phyloP scores from a whole-genome alignment of 257 asterid genomes.

The Apocynum venetum region DNA sequence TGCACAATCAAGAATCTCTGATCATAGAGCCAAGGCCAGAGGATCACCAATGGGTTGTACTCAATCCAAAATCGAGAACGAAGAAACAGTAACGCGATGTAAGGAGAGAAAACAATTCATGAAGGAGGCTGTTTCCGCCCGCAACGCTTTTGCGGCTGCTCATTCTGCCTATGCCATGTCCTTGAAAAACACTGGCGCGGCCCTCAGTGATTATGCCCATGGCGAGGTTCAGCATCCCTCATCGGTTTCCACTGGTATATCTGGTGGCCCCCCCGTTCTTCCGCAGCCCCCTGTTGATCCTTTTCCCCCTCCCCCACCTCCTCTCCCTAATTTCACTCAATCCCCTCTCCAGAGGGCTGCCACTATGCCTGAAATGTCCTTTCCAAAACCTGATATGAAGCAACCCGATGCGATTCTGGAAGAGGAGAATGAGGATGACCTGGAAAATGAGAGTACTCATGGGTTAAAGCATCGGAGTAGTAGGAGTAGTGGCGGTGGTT shows the following conservation, averaged over 20 bases:
- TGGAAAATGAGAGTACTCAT: conserved; percentile 44
- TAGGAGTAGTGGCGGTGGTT: conserved; percentile 37
- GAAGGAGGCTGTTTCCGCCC: conserved; percentile 74
- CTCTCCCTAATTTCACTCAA: conserved; percentile 41
- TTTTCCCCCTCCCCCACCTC: conserved; percentile 72
- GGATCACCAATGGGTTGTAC: conserved; percentile 66
- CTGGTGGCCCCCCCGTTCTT: conserved; percentile 32
- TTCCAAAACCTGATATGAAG: conserved; percentile 39
- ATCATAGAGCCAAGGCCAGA: not conserved
- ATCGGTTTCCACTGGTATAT: conserved; percentile 16
- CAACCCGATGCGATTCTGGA: conserved; percentile 60
- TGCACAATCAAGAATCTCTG: not conserved
- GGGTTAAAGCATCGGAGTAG: conserved; percentile 52
- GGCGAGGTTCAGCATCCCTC: conserved; percentile 61
- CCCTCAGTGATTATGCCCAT: conserved; percentile 81
- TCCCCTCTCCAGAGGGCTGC: conserved; percentile 78
- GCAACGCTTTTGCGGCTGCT: conserved; percentile 95
- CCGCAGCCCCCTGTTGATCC: conserved; percentile 48
- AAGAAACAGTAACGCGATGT: conserved; percentile 85
- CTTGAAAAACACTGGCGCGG: conserved; percentile 87
- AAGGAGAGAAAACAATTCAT: conserved; percentile 74
- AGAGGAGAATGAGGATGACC: conserved; percentile 71
- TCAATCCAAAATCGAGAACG: conserved; percentile 90
- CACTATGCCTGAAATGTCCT: conserved; percentile 73
- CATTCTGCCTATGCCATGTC: conserved; percentile 83